A percentile compares a stretch with the other conserved stretches of the same genome.
These are phyloP conservation scores for Pseudopyrenochaeta lycopersici DNA, from an alignment of 2,329 filamentous ascomycete genomes.

Conservation along the genomic window DNA sequence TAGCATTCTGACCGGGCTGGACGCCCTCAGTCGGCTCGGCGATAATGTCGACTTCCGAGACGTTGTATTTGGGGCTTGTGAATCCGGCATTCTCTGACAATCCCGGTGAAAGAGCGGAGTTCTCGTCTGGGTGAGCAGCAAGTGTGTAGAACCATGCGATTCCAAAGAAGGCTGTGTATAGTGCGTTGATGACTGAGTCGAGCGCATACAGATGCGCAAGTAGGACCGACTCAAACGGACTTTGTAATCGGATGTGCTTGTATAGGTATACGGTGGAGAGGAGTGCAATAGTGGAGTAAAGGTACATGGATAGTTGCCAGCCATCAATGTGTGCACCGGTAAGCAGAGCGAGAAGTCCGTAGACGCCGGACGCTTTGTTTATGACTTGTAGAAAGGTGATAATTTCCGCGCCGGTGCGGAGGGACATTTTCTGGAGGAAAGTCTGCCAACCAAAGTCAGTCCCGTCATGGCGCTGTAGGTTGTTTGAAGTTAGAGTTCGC, in stretches of 20 bases:
- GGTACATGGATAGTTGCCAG: slow-evolving; percentile 88
- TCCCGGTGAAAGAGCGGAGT: slow-evolving; percentile 56
- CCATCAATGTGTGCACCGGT: slow-evolving; percentile 85
- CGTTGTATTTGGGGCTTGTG: slow-evolving; percentile 69
- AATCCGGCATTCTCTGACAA: slow-evolving; percentile 72
- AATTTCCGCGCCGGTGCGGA: slow-evolving; percentile 86
- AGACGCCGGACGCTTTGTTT: slow-evolving; percentile 92
- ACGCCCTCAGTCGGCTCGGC: slow-evolving; percentile 57
- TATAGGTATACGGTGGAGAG: slow-evolving; percentile 73
- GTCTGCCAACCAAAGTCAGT: slow-evolving; percentile 62
- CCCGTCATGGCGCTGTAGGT: slow-evolving; percentile 7
- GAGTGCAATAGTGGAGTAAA: slow-evolving; percentile 82
- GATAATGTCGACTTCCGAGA: slow-evolving; percentile 64
- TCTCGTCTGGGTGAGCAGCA: slow-evolving; percentile 61
- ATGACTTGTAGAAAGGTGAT: slow-evolving; percentile 84
- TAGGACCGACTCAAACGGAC: slow-evolving; percentile 79
- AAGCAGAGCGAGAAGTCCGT: slow-evolving; percentile 86
- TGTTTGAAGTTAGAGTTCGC: slow-evolving; percentile 2
- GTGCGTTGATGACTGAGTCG: slow-evolving; percentile 82
- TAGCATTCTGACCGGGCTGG: slow-evolving; percentile 61
- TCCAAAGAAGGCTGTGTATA: slow-evolving; percentile 84
- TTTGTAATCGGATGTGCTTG: slow-evolving; percentile 81
- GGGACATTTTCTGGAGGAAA: slow-evolving; percentile 84
- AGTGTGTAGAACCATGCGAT: slow-evolving; percentile 86
- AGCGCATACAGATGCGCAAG: slow-evolving; percentile 87